phyloP scores from a whole-genome alignment of 768 basidiomycete genomes.

The Xerocomellus chrysenteron region DNA sequence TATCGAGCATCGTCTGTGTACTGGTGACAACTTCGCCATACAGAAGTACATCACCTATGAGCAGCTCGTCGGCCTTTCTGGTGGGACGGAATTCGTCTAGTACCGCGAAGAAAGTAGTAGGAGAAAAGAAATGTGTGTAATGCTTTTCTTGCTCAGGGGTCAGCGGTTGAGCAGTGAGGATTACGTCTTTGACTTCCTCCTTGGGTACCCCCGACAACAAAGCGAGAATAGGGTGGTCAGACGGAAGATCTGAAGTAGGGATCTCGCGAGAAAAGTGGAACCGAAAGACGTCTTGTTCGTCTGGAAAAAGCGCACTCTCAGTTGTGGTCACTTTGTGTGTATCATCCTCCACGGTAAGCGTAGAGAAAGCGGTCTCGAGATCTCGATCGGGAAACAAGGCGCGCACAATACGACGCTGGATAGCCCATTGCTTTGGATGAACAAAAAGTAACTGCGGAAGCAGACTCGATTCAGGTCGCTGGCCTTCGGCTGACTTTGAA shows the following conservation, averaged over 20 bases:
- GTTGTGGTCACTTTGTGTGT: slow-evolving; percentile 29
- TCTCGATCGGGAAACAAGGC: slow-evolving; percentile 19
- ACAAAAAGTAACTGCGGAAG: slow-evolving; percentile 32
- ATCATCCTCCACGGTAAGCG: slow-evolving; percentile 45
- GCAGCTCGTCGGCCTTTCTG: slow-evolving; percentile 38
- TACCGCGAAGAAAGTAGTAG: slow-evolving; percentile 55
- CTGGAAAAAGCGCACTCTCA: slow-evolving; percentile 44
- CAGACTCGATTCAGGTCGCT: background rate
- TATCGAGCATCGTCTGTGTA: slow-evolving; percentile 93
- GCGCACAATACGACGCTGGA: slow-evolving; percentile 15
- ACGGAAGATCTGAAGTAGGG: slow-evolving; percentile 27
- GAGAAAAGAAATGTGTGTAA: slow-evolving; percentile 71
- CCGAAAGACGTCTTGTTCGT: slow-evolving; percentile 68
- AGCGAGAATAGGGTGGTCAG: slow-evolving; percentile 14
- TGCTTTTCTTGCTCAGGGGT: slow-evolving; percentile 35
- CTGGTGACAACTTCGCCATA: slow-evolving; percentile 92
- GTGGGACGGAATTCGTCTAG: slow-evolving; percentile 35
- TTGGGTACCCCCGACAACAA: slow-evolving; percentile 28
- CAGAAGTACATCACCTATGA: slow-evolving; percentile 73
- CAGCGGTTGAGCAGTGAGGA: slow-evolving; percentile 54
- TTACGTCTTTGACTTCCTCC: slow-evolving; percentile 52
- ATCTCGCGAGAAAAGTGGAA: slow-evolving; percentile 45
- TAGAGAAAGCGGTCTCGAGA: slow-evolving; percentile 44
- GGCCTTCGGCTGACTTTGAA: background rate
- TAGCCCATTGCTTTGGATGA: slow-evolving; percentile 24